phyloP scores from a whole-genome alignment of 2,329 filamentous ascomycete genomes.

The Passalora sequoiae region DNA sequence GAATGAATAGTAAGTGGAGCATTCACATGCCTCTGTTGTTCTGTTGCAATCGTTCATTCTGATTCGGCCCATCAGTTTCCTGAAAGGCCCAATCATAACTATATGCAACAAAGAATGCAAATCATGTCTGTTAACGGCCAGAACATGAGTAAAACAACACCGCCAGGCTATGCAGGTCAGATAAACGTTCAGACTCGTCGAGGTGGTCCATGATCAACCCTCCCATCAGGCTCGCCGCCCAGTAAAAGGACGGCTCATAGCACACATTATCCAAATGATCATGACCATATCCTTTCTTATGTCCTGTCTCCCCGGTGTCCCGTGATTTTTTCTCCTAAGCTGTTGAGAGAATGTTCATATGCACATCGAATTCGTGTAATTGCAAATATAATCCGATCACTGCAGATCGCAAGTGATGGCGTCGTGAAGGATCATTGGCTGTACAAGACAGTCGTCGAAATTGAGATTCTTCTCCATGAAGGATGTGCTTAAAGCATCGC shows the following conservation, averaged over 20 bases:
- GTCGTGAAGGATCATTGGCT: slow-evolving; percentile 14
- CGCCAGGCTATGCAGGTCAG: slow-evolving; percentile 2
- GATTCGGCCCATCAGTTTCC: background rate
- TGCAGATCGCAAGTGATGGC: background rate
- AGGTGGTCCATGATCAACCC: background rate
- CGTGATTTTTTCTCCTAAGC: background rate
- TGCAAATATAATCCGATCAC: slow-evolving; percentile 11
- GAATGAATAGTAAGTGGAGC: background rate
- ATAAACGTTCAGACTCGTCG: background rate
- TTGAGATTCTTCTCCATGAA: too few relatives aligned
- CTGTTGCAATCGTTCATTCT: background rate
- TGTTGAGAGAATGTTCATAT: slow-evolving; percentile 23
- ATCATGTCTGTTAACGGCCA: background rate
- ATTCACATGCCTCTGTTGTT: background rate
- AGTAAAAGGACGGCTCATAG: background rate
- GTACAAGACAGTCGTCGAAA: too few relatives aligned
- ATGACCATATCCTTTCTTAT: slow-evolving; percentile 3
- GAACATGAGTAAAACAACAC: background rate
- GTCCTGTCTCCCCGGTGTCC: background rate
- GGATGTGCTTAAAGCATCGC: slow-evolving; percentile 27
- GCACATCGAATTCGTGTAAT: slow-evolving; percentile 25
- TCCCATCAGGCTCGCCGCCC: background rate
- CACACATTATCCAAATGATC: slow-evolving; percentile 4
- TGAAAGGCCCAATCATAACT: background rate
- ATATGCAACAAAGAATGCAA: slow-evolving; percentile 2